Evolutionary conservation across 495 filamentous ascomycete genomes (phyloP).

Genomic region (Evernia prunastri): DNA sequence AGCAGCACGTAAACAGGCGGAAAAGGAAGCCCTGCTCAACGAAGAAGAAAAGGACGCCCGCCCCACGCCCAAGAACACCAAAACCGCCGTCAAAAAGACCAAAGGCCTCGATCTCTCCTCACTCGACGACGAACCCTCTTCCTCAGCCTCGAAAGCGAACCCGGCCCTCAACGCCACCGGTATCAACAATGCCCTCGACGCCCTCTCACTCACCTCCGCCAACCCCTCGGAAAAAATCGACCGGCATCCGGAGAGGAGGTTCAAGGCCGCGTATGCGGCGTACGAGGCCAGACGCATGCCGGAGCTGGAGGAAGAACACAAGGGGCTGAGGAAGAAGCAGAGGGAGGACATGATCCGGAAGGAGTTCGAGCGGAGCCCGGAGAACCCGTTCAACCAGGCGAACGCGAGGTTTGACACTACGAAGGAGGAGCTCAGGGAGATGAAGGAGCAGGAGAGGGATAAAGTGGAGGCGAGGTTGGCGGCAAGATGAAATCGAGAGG

Average conservation of each 20-base stretch:
- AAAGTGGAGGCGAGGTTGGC: slow-evolving; percentile 68
- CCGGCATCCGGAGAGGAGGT: slow-evolving; percentile 75
- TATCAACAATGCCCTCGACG: slow-evolving; percentile 88
- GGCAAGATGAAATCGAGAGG: slow-evolving; percentile 13
- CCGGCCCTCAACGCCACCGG: slow-evolving; percentile 67
- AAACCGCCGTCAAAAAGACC: slow-evolving; percentile 44
- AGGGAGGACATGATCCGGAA: slow-evolving; percentile 69
- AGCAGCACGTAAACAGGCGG: slow-evolving; percentile 78
- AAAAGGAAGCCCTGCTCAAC: slow-evolving; percentile 71
- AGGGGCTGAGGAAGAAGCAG: slow-evolving; percentile 72
- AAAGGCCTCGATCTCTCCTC: slow-evolving; percentile 64
- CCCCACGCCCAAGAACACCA: slow-evolving; percentile 58
- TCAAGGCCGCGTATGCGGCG: slow-evolving; percentile 78
- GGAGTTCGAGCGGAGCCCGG: slow-evolving; percentile 86
- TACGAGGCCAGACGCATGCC: slow-evolving; percentile 78
- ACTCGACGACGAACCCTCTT: slow-evolving; percentile 51
- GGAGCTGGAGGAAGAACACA: slow-evolving; percentile 76
- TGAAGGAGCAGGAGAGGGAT: slow-evolving; percentile 59
- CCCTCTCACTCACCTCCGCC: slow-evolving; percentile 56
- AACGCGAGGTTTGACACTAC: slow-evolving; percentile 65
- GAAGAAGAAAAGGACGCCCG: slow-evolving; percentile 73
- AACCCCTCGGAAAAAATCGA: slow-evolving; percentile 61
- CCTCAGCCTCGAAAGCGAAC: slow-evolving; percentile 37
- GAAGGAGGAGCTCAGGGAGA: slow-evolving; percentile 66
- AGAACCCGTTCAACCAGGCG: slow-evolving; percentile 90